phyloP scores from a whole-genome alignment of 306 rosid species.

The Corylus heterophylla region DNA sequence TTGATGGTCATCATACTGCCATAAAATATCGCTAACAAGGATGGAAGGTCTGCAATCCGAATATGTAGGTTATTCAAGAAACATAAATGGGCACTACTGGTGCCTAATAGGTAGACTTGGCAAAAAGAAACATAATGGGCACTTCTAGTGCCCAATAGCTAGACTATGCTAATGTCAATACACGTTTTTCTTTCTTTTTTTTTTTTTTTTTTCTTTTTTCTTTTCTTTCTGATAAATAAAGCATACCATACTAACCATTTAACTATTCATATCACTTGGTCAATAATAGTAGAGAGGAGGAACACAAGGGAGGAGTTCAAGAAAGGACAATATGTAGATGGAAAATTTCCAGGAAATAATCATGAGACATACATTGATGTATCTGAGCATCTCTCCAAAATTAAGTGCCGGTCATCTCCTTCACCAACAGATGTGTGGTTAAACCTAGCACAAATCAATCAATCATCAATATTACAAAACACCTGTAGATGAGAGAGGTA shows the following conservation, averaged over 20 bases:
- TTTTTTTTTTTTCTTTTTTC: too few species aligned
- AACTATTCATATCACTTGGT: too few species aligned
- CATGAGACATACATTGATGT: constrained; percentile 66
- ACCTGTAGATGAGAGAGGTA: background rate
- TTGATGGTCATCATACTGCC: constrained; percentile 76
- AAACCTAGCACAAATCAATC: constrained; percentile 56
- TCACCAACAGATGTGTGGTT: constrained; percentile 93
- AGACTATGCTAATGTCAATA: background rate
- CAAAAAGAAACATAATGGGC: constrained; percentile 1
- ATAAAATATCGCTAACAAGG: constrained; percentile 90
- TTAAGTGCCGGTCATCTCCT: constrained; percentile 90
- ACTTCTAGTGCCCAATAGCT: background rate
- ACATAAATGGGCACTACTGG: constrained; percentile 1
- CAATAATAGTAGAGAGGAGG: too few species aligned
- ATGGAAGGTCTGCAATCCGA: constrained; percentile 80
- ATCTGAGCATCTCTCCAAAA: constrained; percentile 85
- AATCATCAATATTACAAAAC: constrained; percentile 10
- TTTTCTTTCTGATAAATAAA: too few species aligned
- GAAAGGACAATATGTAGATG: background rate
- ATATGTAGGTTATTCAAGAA: constrained; percentile 25
- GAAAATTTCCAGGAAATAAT: background rate
- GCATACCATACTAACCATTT: too few species aligned
- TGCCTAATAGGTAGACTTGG: too few species aligned
- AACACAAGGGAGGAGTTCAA: background rate
- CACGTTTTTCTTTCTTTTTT: background rate